Evolutionary conservation across 805 yeast genomes (phyloP), one percentile per base, ranked within the genome.

Genomic region (Candida sithepensis): DNA sequence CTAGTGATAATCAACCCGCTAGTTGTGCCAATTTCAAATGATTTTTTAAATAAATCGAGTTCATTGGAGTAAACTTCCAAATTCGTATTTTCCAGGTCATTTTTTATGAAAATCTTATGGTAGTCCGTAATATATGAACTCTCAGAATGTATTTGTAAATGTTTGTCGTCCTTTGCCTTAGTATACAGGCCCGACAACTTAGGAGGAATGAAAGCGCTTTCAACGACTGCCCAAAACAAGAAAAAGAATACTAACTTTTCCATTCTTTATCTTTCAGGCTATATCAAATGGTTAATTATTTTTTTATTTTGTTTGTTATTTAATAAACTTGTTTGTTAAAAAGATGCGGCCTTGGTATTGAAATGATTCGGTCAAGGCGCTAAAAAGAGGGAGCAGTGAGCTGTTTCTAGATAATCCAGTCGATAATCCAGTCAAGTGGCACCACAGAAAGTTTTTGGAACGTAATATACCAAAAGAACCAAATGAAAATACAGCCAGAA

Each of bases 1-100:
- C 47, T 47, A 2, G 54, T 49, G 38, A 56, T 48, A 21, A 64
- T 44, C 14, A 56, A 45, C 14, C 60, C 67, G 34, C 63, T 53
- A 23, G 63, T 55, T 39, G 49, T 51, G 7, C 55, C 49, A 39
- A 51, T 44, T 18, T 61, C 59, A 36, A 50, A 50, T 5, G 38
- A 22, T 2, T 14, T 13, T 2, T 49, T 39, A 43, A 55, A 55
- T 6, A 37, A 49, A 12, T 43, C 22, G 19, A 47, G 32, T 26
- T 58, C 60, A 2, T 48, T 39, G 13, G 24, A 20, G 22, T 45
- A 59, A 8, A 47, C 43, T 3, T 43, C 48, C 14, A 56, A 23
- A 7, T 39, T 42, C 1, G 52, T 38, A 12, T 46, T 18, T 36
- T 49, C 48, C 2, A 45, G 39, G n/a, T 47, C 44, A 7, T 45